Evolutionary conservation across 768 basidiomycete genomes (phyloP).

Genomic region (Tricholoma furcatifolium): DNA sequence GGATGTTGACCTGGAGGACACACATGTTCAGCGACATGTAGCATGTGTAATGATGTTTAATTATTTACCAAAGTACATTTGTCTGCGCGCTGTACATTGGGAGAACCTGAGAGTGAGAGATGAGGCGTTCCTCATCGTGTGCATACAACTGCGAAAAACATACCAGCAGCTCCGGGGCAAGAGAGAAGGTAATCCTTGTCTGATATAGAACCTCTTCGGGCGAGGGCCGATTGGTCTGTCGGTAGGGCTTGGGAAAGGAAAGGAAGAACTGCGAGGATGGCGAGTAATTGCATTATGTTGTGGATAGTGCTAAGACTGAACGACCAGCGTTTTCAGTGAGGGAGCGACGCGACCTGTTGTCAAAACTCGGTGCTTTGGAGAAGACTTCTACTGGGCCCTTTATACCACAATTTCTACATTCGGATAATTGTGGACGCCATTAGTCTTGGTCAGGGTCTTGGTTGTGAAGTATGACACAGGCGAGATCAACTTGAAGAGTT

Average conservation of each 20-base stretch:
- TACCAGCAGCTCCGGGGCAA: constrained; percentile 12
- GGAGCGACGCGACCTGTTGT: constrained; percentile 5
- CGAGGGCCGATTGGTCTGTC: neutral
- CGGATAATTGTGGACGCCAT: neutral
- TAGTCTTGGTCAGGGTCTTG: neutral
- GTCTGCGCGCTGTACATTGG: constrained; percentile 11
- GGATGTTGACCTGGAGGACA: constrained; percentile 6
- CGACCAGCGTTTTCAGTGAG: constrained; percentile 11
- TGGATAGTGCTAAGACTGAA: neutral
- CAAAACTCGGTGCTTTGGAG: constrained; percentile 2
- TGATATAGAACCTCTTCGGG: neutral
- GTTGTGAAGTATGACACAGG: neutral
- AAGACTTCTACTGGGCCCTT: neutral
- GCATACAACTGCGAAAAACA: neutral
- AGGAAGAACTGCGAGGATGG: constrained; percentile 3
- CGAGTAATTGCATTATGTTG: neutral
- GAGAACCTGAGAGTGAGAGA: constrained; percentile 3
- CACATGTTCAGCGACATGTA: neutral
- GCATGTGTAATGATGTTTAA: neutral
- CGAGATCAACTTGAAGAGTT: no score
- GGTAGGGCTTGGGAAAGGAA: constrained; percentile 8
- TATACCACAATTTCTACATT: neutral
- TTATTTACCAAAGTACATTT: constrained; percentile 13
- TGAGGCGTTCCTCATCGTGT: neutral
- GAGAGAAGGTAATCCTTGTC: constrained; percentile 12